Evolutionary conservation across 371 early-diverging fungal genomes (phyloP).

Genomic region (Coelomomyces lativittatus): DNA sequence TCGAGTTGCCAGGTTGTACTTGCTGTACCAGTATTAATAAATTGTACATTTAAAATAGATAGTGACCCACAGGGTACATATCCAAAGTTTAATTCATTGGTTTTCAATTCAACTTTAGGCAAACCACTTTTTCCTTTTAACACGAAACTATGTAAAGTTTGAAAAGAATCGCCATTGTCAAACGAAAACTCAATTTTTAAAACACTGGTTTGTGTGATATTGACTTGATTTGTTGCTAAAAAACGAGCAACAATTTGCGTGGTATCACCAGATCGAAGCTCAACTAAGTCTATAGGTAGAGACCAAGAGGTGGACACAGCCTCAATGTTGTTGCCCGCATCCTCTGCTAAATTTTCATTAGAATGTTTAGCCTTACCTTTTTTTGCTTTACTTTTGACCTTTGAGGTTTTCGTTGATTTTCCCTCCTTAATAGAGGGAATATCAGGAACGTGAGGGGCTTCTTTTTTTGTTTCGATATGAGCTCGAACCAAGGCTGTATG

Average conservation of each 20-base stretch:
- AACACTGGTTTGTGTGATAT: background rate
- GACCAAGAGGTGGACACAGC: background rate
- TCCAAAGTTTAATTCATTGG: background rate
- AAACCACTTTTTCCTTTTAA: background rate
- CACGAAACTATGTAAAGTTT: background rate
- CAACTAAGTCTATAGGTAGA: background rate
- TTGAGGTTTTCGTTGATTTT: too few species aligned
- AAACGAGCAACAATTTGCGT: background rate
- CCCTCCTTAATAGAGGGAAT: too few species aligned
- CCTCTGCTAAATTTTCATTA: background rate
- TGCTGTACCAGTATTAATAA: background rate
- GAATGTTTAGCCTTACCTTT: too few species aligned
- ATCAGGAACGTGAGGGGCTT: too few species aligned
- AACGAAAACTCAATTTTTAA: background rate
- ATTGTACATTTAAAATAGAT: background rate
- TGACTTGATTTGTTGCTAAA: background rate
- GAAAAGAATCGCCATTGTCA: background rate
- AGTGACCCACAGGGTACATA: background rate
- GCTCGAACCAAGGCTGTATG: background rate
- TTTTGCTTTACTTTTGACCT: too few species aligned
- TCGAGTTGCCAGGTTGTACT: background rate
- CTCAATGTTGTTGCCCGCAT: background rate
- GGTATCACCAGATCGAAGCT: background rate
- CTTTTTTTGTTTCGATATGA: background rate
- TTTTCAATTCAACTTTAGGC: background rate